Conservation (phyloP, 306 rosid species). For the Glycine soja region DNA sequence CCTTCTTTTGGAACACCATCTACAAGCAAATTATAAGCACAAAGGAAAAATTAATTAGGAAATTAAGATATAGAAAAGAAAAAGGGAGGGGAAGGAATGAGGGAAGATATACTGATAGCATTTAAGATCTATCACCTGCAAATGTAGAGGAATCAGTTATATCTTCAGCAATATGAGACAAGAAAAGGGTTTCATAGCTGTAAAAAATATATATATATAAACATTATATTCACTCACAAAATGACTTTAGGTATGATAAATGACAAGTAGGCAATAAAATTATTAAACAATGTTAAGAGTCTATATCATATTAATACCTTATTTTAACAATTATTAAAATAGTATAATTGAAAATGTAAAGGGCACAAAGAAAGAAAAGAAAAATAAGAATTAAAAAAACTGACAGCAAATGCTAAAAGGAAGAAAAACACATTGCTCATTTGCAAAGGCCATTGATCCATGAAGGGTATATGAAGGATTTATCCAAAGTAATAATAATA, state of each 20-base stretch:
- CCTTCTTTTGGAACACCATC: constrained; percentile 99
- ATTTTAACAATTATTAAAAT: constrained; percentile 10
- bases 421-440: neutral
- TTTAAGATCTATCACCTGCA: constrained; percentile 68
- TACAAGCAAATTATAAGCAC: constrained; percentile 51
- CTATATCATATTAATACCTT: neutral
- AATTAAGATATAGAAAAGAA: constrained; percentile 28
- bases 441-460: neutral
- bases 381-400: neutral
- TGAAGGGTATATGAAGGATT: constrained; percentile 17
- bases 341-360: neutral
- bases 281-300: constrained; percentile 32
- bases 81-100: neutral
- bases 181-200: constrained; percentile 90
- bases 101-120: constrained; percentile 16
- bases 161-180: constrained; percentile 87
- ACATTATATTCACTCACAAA: constrained; percentile 46
- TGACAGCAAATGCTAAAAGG: neutral
- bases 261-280: constrained; percentile 24
- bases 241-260: constrained; percentile 13
- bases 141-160: constrained; percentile 79
- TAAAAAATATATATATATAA: constrained; percentile 10
- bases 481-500: constrained; percentile 3
- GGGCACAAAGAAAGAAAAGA: neutral
- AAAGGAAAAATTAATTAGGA: constrained; percentile 32